These are phyloP conservation scores for Telfairia occidentalis DNA, from an alignment of 331 rosid species.

Conservation along the genomic window DNA sequence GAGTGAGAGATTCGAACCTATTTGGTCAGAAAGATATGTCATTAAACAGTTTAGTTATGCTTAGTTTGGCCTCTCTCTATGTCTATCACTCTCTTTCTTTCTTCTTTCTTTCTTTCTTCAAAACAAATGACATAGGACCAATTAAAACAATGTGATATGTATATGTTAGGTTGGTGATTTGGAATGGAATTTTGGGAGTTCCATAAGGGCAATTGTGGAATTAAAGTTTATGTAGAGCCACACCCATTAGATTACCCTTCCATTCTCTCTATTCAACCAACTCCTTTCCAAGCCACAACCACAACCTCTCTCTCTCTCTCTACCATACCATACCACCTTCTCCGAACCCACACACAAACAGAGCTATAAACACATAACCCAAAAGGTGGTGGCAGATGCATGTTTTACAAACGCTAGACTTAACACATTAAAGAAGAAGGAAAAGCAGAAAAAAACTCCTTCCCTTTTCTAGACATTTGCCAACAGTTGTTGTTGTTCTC, in stretches of 20 bases:
- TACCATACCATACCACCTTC: conserved; percentile 8
- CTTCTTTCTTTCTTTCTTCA: no score
- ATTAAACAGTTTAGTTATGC: no score
- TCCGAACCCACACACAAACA: background rate
- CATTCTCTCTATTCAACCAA: background rate
- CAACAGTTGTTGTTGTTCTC: background rate
- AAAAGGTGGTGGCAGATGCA: background rate
- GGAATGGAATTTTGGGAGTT: background rate
- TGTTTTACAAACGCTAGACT: background rate
- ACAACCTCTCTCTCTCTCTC: background rate
- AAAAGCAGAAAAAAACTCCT: no score
- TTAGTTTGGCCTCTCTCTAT: no score
- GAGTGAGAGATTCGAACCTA: no score
- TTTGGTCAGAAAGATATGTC: no score
- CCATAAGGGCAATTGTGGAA: background rate
- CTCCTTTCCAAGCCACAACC: background rate
- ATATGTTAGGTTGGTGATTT: no score
- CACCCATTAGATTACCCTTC: background rate
- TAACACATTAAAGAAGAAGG: no score
- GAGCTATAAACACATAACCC: background rate
- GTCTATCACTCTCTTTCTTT: no score
- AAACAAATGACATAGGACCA: no score
- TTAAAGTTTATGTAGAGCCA: background rate
- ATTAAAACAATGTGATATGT: no score
- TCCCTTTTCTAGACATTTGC: background rate